A percentile compares a stretch with the other conserved stretches of the same genome.
phyloP scores from a whole-genome alignment of 2,329 filamentous ascomycete genomes.

The Fusarium tuaranense region DNA sequence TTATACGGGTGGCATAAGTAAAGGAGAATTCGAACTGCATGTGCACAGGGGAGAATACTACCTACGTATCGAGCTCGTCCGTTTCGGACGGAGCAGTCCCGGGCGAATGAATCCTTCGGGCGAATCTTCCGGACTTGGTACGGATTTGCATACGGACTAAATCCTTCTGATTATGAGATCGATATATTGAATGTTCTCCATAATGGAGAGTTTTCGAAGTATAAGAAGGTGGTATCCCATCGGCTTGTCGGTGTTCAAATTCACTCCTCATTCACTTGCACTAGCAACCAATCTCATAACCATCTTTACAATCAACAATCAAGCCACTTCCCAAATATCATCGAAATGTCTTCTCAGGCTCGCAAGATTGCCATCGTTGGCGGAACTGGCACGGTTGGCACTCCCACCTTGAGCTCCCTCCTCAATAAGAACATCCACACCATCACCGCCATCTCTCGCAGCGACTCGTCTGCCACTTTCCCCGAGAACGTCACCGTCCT shows the following conservation, averaged over 20 bases:
- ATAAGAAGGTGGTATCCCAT: background rate
- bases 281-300: background rate
- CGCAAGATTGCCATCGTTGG: constrained; percentile 47
- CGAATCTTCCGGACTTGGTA: background rate
- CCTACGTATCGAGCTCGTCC: background rate
- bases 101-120: background rate
- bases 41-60: background rate
- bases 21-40: background rate
- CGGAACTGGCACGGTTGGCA: constrained; percentile 54
- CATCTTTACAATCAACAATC: background rate
- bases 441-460: constrained; percentile 63
- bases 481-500: constrained; percentile 54
- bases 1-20: background rate
- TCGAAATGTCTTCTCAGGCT: constrained; percentile 18
- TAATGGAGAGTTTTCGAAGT: background rate
- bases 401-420: constrained; percentile 52
- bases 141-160: background rate
- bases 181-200: background rate
- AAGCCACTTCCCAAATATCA: constrained; percentile 2
- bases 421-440: constrained; percentile 58
- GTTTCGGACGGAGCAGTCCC: background rate
- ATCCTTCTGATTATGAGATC: background rate
- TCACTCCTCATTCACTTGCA: background rate
- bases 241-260: background rate
- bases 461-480: constrained; percentile 54